Evolutionary conservation across 805 yeast genomes (phyloP), one percentile per base, ranked within the genome.

Genomic region (Metschnikowia santaceciliae): DNA sequence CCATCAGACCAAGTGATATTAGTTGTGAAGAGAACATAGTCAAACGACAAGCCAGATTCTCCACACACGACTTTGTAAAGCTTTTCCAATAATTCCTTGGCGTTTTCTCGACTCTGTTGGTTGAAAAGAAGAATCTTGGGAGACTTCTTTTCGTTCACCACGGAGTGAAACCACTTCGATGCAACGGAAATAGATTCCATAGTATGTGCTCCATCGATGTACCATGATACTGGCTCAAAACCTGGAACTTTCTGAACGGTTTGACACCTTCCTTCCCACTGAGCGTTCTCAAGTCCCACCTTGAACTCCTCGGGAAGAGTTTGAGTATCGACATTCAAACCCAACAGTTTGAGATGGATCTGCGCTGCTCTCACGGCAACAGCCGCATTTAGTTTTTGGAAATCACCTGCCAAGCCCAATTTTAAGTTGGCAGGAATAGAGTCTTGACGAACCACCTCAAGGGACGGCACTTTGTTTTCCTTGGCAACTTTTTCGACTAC

Each of bases 251-350:
- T 72, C 22, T 71, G 76, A 32, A 89, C 67, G 1, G 82, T 76
- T 69, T 95, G 97, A 60, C 98, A 92, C 59, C 99, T 76, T 0
- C 99, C 99, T n/a, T 94, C 94, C 97, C 98, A 94, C 42, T 75
- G 70, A 1, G 96, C 87, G 2, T 68, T 52, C 47, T 76, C 81
- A 36, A 92, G 72, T 2, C 97, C 97, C 14, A 60, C 58, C 4
- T 72, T 54, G 50, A 85, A 80, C 55, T 71, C 68, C 13, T 68
- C 71, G 0, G 88, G 86, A 38, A 84, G 67, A 11, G 49, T 62
- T 34, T 52, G 46, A 26, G 42, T 36, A 8, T 65, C 66, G 1
- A 50, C 57, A 50, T 50, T 26, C 40, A 78, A 68, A 0, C 84
- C 83, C 43, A 85, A 67, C 43, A 71, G 68, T 6, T 59, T 52